Evolutionary conservation across 2,329 filamentous ascomycete genomes (phyloP), one percentile per base, ranked within the genome.

Genomic region (Penicillium sp.): DNA sequence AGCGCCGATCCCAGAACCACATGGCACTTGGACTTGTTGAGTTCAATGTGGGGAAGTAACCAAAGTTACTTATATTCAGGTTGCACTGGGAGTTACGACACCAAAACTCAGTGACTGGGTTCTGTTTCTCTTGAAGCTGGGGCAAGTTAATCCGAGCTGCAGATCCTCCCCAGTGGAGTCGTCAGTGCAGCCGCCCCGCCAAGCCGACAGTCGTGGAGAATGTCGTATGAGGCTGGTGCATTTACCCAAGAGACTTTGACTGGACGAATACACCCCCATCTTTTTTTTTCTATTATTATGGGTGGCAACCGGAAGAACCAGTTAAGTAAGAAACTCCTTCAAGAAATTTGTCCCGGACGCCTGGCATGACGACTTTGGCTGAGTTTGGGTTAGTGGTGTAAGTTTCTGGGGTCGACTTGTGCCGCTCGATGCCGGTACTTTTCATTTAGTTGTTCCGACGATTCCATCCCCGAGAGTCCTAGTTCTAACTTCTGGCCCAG

Each of bases 1-100:
- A 30, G 33, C 54, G 65, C 56, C 54, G 61, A 67, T 68, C 61
- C 62, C 65, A 56, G 56, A 53, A 62, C 57, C 45, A 60, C 56
- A 59, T 58, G 56, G 50, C 53, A 35, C 33, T 44, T 37, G 6
- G 35, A 37, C 35, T 4, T 17, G 37, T 40, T 55, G 53, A 60
- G 44, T 45, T 56, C 53, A 56, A 37, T 64, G 66, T 65, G 66
- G 66, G 61, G 65, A 63, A 63, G 28, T 24, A n/a, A 33, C 37
- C 62, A 49, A 59, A 60, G 40, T 44, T 62, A 54, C 58, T 42
- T 56, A 24, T 28, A 12, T 38, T 12, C 12, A 56, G 19, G 24
- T 55, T 30, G 35, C 49, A 56, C 13, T 35, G 37, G 40, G 30
- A 26, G 24, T 56, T 33, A 38, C 40, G 54, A 33, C 55, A 37